Evolutionary conservation across 2,329 filamentous ascomycete genomes (phyloP).

Genomic region (Tolypocladium ovalisporum): DNA sequence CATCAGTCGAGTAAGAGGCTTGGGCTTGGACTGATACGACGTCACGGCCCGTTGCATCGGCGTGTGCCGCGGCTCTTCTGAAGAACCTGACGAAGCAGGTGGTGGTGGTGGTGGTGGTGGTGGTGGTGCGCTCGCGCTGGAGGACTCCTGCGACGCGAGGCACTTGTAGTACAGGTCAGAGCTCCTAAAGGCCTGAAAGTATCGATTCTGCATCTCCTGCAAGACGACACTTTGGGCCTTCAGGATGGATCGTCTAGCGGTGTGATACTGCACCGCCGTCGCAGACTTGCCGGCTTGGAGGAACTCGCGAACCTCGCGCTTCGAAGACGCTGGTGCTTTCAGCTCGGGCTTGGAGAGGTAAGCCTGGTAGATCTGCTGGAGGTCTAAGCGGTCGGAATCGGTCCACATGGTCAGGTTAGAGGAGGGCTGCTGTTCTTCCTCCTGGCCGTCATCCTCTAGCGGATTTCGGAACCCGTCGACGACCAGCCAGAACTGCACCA

Average conservation of each 20-base stretch:
- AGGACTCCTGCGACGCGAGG: constrained; percentile 73
- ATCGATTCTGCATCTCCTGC: constrained; percentile 69
- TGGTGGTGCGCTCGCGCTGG: constrained; percentile 20
- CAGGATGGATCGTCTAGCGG: constrained; percentile 71
- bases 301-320: constrained; percentile 63
- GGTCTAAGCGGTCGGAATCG: constrained; percentile 73
- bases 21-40: constrained; percentile 32
- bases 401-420: constrained; percentile 60
- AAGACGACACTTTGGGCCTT: constrained; percentile 73
- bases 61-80: constrained; percentile 1
- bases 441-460: constrained; percentile 62
- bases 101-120: constrained; percentile 4
- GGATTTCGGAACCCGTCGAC: constrained; percentile 95
- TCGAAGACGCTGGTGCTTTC: constrained; percentile 60
- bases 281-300: constrained; percentile 67
- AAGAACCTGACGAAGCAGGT: background rate
- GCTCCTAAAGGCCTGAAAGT: constrained; percentile 79
- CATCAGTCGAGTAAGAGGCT: constrained; percentile 26
- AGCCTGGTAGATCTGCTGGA: constrained; percentile 83
- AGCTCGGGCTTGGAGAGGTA: constrained; percentile 79
- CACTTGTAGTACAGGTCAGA: constrained; percentile 97
- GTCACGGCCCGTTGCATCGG: constrained; percentile 19
- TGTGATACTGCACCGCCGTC: constrained; percentile 70
- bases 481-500: constrained; percentile 97
- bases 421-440: constrained; percentile 52